Evolutionary conservation across 2,329 filamentous ascomycete species (phyloP).

Genomic region (Fusarium papillatum): DNA sequence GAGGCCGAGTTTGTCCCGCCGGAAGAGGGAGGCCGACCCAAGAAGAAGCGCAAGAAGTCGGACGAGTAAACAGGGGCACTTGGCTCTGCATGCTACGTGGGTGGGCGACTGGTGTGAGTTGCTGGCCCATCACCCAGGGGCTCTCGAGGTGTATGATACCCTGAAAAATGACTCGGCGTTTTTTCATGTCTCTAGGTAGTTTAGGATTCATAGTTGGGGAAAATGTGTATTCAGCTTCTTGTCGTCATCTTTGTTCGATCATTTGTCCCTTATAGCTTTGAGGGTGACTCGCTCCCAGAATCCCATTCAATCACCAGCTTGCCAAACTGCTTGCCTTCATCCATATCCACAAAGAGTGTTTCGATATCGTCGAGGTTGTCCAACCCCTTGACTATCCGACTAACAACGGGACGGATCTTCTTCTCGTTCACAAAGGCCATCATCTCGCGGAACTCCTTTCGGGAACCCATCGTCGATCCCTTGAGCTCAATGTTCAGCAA

Average conservation of each 20-base stretch:
- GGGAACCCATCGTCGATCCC: conserved; percentile 92
- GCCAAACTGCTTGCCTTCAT: conserved; percentile 87
- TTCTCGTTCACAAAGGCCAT: conserved; percentile 82
- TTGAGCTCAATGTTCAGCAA: conserved; percentile 89
- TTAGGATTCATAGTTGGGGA: conserved; percentile 24
- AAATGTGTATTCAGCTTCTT: conserved; percentile 12
- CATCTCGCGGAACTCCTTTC: conserved; percentile 93
- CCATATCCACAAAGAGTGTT: conserved; percentile 89
- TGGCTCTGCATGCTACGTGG: conserved; percentile 28
- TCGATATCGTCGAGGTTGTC: conserved; percentile 86
- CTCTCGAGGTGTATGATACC: conserved; percentile 47
- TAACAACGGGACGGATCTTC: conserved; percentile 83
- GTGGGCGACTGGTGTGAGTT: conserved; percentile 39
- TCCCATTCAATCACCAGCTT: conserved; percentile 83
- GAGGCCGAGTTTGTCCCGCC: conserved; percentile 91
- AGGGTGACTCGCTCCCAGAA: conserved; percentile 32
- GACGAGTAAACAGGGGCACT: conserved; percentile 44
- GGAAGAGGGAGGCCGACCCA: conserved; percentile 77
- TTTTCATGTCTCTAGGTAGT: conserved; percentile 28
- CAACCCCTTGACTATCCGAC: conserved; percentile 79
- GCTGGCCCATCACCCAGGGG: conserved; percentile 23
- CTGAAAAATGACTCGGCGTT: conserved; percentile 44
- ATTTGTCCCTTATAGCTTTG: neutral
- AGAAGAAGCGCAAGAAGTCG: conserved; percentile 74
- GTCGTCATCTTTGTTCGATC: neutral